Conservation (phyloP, 2,329 filamentous ascomycete species). For the Phaeosphaeria sp. region DNA sequence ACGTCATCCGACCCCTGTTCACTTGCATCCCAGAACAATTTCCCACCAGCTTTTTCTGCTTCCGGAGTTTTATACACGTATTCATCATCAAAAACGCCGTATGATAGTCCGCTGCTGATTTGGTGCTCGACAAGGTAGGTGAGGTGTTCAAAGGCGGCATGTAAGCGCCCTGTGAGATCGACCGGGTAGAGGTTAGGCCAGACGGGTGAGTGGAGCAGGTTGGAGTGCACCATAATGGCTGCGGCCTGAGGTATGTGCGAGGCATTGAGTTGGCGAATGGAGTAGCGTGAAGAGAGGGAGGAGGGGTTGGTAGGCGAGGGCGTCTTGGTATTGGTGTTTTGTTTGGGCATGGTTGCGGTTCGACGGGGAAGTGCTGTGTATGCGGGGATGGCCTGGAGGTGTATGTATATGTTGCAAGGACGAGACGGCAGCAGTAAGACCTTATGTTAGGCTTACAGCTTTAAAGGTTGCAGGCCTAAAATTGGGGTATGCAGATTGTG, state of each 20-base stretch:
- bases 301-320: slow-evolving; percentile 34
- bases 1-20: slow-evolving; percentile 9
- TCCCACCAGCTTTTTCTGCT: slow-evolving; percentile 32
- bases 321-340: slow-evolving; percentile 25
- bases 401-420: neutral
- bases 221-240: slow-evolving; percentile 41
- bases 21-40: slow-evolving; percentile 31
- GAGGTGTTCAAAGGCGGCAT: slow-evolving; percentile 7
- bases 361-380: neutral
- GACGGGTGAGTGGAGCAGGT: slow-evolving; percentile 37
- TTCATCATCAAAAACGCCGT: slow-evolving; percentile 49
- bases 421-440: too few species aligned
- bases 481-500: neutral
- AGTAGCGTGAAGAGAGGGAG: slow-evolving; percentile 36
- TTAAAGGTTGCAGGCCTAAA: neutral
- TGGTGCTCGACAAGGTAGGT: slow-evolving; percentile 44
- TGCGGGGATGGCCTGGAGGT: neutral
- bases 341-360: neutral
- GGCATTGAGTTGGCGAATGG: slow-evolving; percentile 37
- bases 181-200: slow-evolving; percentile 37
- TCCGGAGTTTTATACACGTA: slow-evolving; percentile 45
- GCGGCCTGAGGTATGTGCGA: slow-evolving; percentile 36
- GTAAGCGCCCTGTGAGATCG: slow-evolving; percentile 19
- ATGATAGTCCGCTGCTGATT: slow-evolving; percentile 43
- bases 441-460: neutral